Evolutionary conservation across 164 flowering plant species (phyloP), one percentile per base, ranked within the genome.

Genomic region (Stephania cephalantha): DNA sequence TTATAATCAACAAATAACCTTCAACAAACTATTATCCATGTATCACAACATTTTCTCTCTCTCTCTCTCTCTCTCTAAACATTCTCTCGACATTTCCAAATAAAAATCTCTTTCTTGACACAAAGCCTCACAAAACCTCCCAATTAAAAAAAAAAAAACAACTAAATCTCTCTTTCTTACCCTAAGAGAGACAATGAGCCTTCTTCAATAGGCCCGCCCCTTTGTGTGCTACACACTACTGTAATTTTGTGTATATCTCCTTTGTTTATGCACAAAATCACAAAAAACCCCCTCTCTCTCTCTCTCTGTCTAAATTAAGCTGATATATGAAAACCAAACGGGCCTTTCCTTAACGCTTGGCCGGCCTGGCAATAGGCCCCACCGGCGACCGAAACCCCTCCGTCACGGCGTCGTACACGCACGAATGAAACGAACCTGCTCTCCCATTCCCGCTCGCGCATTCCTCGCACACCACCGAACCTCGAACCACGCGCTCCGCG

Each of bases 331-430:
- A 70, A 5, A n/a, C 46, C 17, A 12, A 70, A 9, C 20, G 18
- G 50, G 31, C 4, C 46, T 64, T 69, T 83, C 46, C 71, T 69
- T 83, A 35, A 35, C 4, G 42, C 42, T 35, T 84, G 7, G 64
- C 71, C 17, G 93, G 91, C 72, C 88, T 84, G 20, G 83, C 83
- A 61, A 89, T 79, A 17, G 90, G 90, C 42, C 91, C 91, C 17
- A 85, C 91, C 22, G 75, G 70, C 0, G 89, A 75, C 9, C 85
- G 72, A 78, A 83, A 84, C 50, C 79, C 84, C 46, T 17, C 79
- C 4, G 76, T 74, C 22, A 84, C 18, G 7, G 64, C 52, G 84
- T 88, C 91, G 81, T 82, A 53, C 2, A 81, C 83, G 80, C 90
- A 88, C 42, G 71, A 79, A 46, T 89, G 93, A 52, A 89, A 89